Conservation (phyloP, 2,329 filamentous ascomycete genomes). For the Verticillium isaacii region DNA sequence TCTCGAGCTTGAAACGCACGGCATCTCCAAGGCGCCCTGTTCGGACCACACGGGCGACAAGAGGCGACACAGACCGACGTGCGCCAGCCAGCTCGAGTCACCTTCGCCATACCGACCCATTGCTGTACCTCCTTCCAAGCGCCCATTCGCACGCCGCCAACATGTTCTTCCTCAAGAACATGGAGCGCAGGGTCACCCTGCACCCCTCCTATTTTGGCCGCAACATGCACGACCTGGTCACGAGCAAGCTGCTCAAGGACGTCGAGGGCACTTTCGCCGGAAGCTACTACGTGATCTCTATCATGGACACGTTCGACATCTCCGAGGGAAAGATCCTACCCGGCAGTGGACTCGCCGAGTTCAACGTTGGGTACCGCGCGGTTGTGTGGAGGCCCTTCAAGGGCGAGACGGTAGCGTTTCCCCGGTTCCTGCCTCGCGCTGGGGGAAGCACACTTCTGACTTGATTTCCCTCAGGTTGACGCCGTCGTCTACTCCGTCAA, state of each 20-base stretch:
- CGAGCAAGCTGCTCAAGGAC: conserved; percentile 82
- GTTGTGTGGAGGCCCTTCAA: conserved; percentile 98
- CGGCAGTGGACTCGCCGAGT: conserved; percentile 87
- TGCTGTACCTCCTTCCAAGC: not conserved
- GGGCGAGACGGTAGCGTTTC: conserved; percentile 76
- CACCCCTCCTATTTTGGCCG: conserved; percentile 97
- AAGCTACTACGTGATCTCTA: conserved; percentile 95
- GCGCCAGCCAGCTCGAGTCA: not conserved
- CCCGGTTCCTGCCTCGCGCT: conserved; percentile 9
- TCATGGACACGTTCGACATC: conserved; percentile 94
- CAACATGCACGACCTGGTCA: conserved; percentile 88
- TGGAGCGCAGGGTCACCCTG: conserved; percentile 89
- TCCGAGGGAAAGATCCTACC: conserved; percentile 90
- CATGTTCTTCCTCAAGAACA: conserved; percentile 99
- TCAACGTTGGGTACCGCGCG: conserved; percentile 89
- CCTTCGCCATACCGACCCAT: not conserved
- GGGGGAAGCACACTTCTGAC: conserved; percentile 12
- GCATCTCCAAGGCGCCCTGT: not conserved
- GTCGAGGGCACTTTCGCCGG: conserved; percentile 95
- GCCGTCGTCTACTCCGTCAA: conserved; percentile 90
- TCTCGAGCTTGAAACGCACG: not conserved
- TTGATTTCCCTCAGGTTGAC: conserved; percentile 63
- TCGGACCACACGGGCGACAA: not conserved
- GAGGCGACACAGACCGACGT: not conserved
- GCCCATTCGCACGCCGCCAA: conserved; percentile 16